These are phyloP conservation scores for Platanthera guangdongensis DNA, from an alignment of 106 monocot genomes.

Conservation along the genomic window DNA sequence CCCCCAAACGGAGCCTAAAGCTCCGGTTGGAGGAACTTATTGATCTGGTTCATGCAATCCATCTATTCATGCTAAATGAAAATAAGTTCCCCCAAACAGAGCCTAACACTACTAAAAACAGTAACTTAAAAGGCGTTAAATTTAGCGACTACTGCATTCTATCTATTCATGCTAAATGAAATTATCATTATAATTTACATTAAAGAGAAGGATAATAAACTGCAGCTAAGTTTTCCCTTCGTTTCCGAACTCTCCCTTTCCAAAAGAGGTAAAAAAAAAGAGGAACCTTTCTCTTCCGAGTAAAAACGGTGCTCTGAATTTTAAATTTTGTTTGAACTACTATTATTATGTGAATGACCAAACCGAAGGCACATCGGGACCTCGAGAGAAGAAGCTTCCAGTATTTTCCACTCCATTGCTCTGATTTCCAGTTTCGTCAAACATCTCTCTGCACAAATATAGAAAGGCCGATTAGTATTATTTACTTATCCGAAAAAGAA, in stretches of 20 bases:
- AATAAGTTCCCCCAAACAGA: no score
- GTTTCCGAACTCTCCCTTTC: conserved; percentile 5
- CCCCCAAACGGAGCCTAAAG: no score
- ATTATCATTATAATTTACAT: conserved; percentile 13
- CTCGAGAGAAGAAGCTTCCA: conserved; percentile 30
- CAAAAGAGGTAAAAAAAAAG: conserved; percentile 5
- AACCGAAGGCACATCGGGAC: conserved; percentile 32
- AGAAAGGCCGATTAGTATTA: no score
- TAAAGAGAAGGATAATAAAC: conserved; percentile 14
- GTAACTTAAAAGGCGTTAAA: not conserved
- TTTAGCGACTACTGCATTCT: conserved; percentile 2
- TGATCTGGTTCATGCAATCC: no score
- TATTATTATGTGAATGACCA: conserved; percentile 44
- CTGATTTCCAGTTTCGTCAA: conserved; percentile 5
- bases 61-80: no score
- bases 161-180: conserved; percentile 1
- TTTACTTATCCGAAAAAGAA: no score
- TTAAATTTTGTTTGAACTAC: conserved; percentile 3
- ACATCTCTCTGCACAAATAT: no score
- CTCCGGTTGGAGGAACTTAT: no score
- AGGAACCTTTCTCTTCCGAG: not conserved
- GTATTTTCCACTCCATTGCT: conserved; percentile 5
- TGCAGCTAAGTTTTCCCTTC: conserved; percentile 7
- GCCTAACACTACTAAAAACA: not conserved
- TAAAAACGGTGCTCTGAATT: not conserved